A percentile compares a stretch with the other conserved stretches of the same genome.
Conservation (phyloP, 2,329 filamentous ascomycete genomes). For the Cladosporium sp. region DNA sequence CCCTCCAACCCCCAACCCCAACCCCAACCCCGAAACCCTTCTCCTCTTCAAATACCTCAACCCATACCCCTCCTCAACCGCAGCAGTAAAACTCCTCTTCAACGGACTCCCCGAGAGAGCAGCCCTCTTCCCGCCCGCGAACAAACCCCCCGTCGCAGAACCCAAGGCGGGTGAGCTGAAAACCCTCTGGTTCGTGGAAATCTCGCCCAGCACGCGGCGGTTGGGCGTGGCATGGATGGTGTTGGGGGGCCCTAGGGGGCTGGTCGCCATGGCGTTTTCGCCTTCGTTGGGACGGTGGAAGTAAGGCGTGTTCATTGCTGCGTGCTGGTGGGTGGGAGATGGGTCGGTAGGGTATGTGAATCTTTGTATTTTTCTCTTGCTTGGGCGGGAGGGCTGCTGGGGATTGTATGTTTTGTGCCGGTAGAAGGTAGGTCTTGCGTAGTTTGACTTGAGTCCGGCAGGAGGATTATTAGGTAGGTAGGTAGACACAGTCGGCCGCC, state of each 20-base stretch:
- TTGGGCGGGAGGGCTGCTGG: no score
- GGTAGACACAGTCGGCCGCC: no score
- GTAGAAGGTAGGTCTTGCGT: no score
- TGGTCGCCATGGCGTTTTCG: constrained; percentile 9
- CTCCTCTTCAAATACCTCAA: constrained; percentile 33
- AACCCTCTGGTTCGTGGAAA: constrained; percentile 28
- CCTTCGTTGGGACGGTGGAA: constrained; percentile 5
- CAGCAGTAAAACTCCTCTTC: constrained; percentile 30
- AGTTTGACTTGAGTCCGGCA: no score
- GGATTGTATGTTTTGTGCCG: no score
- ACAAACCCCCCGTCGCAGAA: constrained; percentile 7
- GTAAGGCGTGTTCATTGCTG: constrained; percentile 10
- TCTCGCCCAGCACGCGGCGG: constrained; percentile 27
- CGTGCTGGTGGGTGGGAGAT: neutral
- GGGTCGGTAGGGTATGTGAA: neutral
- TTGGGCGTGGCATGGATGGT: constrained; percentile 6
- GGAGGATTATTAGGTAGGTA: no score
- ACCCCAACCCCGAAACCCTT: constrained; percentile 10
- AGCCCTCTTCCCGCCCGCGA: constrained; percentile 16
- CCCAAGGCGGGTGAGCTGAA: constrained; percentile 11
- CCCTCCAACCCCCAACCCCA: constrained; percentile 3
- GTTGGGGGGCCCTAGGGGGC: constrained; percentile 4
- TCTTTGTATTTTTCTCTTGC: no score
- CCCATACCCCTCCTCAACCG: constrained; percentile 27
- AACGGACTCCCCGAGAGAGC: constrained; percentile 26